Evolutionary conservation across 139 green algal species (phyloP), one percentile per base, ranked within the genome.

Genomic region (Coccomyxa sp.): DNA sequence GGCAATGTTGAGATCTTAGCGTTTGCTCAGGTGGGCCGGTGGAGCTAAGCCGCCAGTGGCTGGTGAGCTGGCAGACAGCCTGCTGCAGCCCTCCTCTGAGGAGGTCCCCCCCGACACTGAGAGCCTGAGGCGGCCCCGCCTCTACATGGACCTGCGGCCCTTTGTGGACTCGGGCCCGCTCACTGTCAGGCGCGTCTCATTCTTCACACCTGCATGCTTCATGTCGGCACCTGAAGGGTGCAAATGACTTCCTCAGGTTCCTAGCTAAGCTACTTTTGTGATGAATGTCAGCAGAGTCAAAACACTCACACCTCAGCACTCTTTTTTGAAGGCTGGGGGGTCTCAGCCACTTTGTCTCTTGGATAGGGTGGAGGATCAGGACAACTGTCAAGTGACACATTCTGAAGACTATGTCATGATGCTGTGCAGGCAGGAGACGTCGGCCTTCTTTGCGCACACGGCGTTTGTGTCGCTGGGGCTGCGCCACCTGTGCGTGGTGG

Each of bases 401-500:
- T n/a, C n/a, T n/a, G n/a, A n/a, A n/a, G n/a, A n/a, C n/a, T n/a
- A n/a, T n/a, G n/a, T n/a, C n/a, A n/a, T n/a, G n/a, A n/a, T 58
- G 44, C 44, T 58, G 44, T 55, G 64, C 58, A 83, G 81, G 55
- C 44, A 68, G 10, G 73, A 82, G 6, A 85, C 70, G 1, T 78
- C 72, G 0, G 78, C 78, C n/a, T 33, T 58, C 37, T 64, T 76
- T 0, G 77, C 81, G 54, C 86, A 94, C 82, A 74, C 87, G 75
- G 79, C 95, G 18, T 99, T 99, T 85, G 75, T 94, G 22, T 70
- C 82, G 22, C 87, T 99, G 70, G 93, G 91, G 0, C 89, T 98
- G 83, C 91, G 95, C 3, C 95, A 99, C 82, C 87, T 99, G 79
- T 86, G 86, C n/a, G 94, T 98, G 29, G 87, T 95, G 44, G 90